Evolutionary conservation across 257 asterid species (phyloP), one percentile per base, ranked within the genome.

Genomic region (Solanum chmielewskii): DNA sequence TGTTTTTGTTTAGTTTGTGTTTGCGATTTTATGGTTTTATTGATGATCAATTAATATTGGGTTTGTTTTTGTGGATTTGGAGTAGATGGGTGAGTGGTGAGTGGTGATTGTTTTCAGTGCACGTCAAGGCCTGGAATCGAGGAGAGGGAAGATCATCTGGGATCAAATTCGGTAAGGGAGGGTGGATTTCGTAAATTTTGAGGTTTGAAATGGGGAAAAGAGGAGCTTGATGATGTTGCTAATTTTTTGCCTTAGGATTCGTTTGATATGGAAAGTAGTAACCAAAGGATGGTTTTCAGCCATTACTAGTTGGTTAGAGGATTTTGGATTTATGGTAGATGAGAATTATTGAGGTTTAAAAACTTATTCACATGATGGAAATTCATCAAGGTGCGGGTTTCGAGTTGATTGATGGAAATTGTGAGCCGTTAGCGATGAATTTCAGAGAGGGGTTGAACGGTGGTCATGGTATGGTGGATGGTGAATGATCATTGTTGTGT

Each of bases 301-400:
- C 73, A 62, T 93, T 71, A 77, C 87, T 27, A 90, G 88, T 81
- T 93, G 90, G 93, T 82, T 92, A 18, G 94, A 91, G 89, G 95
- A 93, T n/a, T 86, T 84, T 64, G 93, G 89, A 27, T 86, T 90
- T 68, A 94, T 88, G 84, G 39, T 76, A 37, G 88, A 35, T 35
- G 39, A 35, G 39, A 35, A 35, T 35, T 35, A 35, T 4, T 35
- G 39, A 35, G 7, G 39, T 64, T 14, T 93, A 92, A 39, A 87
- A 44, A 45, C 91, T 84, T 94, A 87, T 86, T 9, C 66, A 88
- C 75, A 87, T 89, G 5, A n/a, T 85, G 88, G 59, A 84, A 71
- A 42, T 87, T 84, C 92, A 90, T 83, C 74, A 86, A 27, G 94
- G 90, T 86, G 82, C 35, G 47, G 83, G 45, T n/a, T 89, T 83